These are phyloP conservation scores for Metschnikowia gelsemii DNA, from an alignment of 805 yeast genomes.

Conservation along the genomic window DNA sequence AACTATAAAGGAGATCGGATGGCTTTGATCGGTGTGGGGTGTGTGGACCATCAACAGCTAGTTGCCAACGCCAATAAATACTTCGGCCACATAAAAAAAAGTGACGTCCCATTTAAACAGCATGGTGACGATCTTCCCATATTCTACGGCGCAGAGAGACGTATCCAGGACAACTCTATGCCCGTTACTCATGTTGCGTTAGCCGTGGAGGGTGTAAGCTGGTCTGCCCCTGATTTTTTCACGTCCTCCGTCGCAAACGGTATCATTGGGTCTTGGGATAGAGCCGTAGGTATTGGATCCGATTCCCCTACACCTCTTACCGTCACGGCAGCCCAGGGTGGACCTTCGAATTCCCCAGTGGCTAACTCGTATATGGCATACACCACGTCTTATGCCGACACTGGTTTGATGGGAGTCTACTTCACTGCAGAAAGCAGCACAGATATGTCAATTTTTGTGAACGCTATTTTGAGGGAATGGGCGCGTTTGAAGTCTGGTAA, in stretches of 20 bases:
- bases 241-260: slow-evolving; percentile 96
- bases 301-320: slow-evolving; percentile 86
- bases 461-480: slow-evolving; percentile 86
- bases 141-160: slow-evolving; percentile 83
- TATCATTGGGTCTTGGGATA: slow-evolving; percentile 95
- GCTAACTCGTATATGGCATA: slow-evolving; percentile 97
- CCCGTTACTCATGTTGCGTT: slow-evolving; percentile 91
- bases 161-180: slow-evolving; percentile 75
- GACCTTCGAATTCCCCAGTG: slow-evolving; percentile 58
- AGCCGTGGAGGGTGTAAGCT: slow-evolving; percentile 96
- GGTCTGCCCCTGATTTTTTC: slow-evolving; percentile 95
- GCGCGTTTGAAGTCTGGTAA: slow-evolving; percentile 75
- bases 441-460: slow-evolving; percentile 63
- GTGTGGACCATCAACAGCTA: slow-evolving; percentile 82
- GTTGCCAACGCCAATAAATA: slow-evolving; percentile 71
- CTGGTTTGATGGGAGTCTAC: slow-evolving; percentile 97
- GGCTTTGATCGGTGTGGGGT: slow-evolving; percentile 97
- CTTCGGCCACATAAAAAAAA: slow-evolving; percentile 67
- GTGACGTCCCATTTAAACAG: slow-evolving; percentile 70
- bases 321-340: slow-evolving; percentile 57
- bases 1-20: slow-evolving; percentile 95
- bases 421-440: slow-evolving; percentile 77
- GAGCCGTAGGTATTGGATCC: slow-evolving; percentile 81
- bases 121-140: slow-evolving; percentile 71
- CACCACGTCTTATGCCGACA: slow-evolving; percentile 94